Percentiles rank a stretch among this genome's conserved stretches.
These are phyloP conservation scores for Rubroboletus pulcherrimus DNA, from an alignment of 768 basidiomycete species.

Conservation along the genomic window DNA sequence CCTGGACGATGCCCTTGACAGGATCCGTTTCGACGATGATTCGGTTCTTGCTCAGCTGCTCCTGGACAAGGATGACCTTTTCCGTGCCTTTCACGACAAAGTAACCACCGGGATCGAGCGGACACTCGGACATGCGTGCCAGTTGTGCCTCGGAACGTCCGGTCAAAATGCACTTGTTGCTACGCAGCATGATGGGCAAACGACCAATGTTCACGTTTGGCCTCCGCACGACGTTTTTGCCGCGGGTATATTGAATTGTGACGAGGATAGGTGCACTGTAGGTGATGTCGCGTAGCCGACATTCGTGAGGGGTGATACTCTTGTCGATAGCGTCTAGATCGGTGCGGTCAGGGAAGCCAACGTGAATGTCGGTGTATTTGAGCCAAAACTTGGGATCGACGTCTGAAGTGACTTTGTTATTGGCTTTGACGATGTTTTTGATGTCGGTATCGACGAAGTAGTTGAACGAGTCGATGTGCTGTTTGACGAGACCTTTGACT, in stretches of 20 bases:
- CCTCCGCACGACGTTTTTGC: slow-evolving; percentile 81
- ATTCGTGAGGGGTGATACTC: slow-evolving; percentile 93
- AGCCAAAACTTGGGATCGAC: slow-evolving; percentile 97
- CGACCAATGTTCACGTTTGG: slow-evolving; percentile 84
- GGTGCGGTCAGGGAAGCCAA: slow-evolving; percentile 87
- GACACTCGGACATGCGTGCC: slow-evolving; percentile 96
- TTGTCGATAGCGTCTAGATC: slow-evolving; percentile 77
- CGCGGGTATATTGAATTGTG: slow-evolving; percentile 92
- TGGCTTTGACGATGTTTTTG: slow-evolving; percentile 92
- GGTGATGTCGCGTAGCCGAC: slow-evolving; percentile 90
- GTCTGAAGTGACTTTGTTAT: slow-evolving; percentile 92
- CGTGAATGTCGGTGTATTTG: slow-evolving; percentile 92
- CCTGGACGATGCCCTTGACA: slow-evolving; percentile 86
- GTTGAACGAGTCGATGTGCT: slow-evolving; percentile 98
- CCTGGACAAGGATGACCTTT: slow-evolving; percentile 98
- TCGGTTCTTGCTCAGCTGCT: slow-evolving; percentile 97
- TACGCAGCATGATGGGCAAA: slow-evolving; percentile 93
- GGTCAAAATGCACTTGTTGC: slow-evolving; percentile 89
- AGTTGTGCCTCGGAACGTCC: slow-evolving; percentile 74
- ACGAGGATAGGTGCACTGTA: slow-evolving; percentile 93
- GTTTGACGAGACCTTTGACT: slow-evolving; percentile 98
- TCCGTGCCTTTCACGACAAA: slow-evolving; percentile 99
- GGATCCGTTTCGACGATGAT: slow-evolving; percentile 97
- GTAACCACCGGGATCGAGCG: slow-evolving; percentile 98
- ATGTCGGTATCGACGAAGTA: slow-evolving; percentile 98